Evolutionary conservation across 2,329 filamentous ascomycete species (phyloP), one percentile per base, ranked within the genome.

Genomic region (Hypoxylon sp.): DNA sequence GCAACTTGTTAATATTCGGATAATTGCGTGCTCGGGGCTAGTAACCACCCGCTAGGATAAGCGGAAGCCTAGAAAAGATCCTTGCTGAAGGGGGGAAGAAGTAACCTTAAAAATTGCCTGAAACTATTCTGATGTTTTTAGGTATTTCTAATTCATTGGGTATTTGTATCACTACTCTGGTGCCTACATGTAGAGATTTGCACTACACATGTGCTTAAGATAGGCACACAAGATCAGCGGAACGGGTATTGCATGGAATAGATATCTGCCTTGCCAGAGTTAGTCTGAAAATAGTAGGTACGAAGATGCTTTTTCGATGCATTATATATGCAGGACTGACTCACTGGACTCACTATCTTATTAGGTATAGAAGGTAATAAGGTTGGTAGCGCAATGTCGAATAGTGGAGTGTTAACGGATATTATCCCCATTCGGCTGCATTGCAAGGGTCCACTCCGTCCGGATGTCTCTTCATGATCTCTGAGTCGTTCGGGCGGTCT

Each of bases 1-100:
- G 46, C 26, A 63, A 63, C 8, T 50, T 65, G 53, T 62, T 53
- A 52, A 56, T 56, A 56, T 24, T 65, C 68, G 68, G 68, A 46
- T 70, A 68, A 70, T 70, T 70, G 55, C 63, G 66, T 63, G 62
- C 57, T 60, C 50, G 47, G 52, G 33, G 39, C 47, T 62, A 44
- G 39, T 9, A 58, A 42, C 47, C 33, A 66, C 53, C 42, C 42
- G 19, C 39, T 31, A 48, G 53, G 47, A 51, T 66, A 62, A 37
- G 63, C 57, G 39, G 53, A 19, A 58, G 52, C 47, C 52, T 62
- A 46, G 52, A 37, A 17, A 24, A 29, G 47, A 62, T 54, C 53
- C 53, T 56, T 53, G 63, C 58, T 48, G 62, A 44, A 66, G 63
- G 62, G 58, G 58, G 57, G 52, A 52, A 58, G 46, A 50, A 24